Base-by-base conservation (phyloP, 108 stramenopile species). In the Skeletonema costatum region DNA sequence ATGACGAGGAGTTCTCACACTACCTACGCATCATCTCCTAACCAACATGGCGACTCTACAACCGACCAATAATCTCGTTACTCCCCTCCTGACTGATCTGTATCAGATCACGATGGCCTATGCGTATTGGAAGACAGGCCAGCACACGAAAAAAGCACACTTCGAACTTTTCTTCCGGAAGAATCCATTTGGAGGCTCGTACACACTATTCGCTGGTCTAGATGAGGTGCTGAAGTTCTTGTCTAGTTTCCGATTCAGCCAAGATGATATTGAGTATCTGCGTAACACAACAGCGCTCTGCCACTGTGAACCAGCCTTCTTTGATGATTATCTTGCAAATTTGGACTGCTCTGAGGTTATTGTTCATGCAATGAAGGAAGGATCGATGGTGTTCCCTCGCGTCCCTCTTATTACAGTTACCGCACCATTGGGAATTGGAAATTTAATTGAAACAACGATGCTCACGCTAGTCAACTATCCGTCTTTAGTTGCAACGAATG, bases 101-200 rank as follows among this genome's bases (percentile, higher is more conserved):
- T 99, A 99, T 78, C 99, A 99, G 80, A 75, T 99, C 12, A 97
- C 98, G 11, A 99, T 99, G 99, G 85, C 92, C 13, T 99, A 98
- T 75, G 97, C 97, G 12, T 98, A 99, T 78, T 99, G 98, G 98
- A 96, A 87, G 60, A 91, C 87, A 14, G 84, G 86, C 36, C 88
- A 96, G 19, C 93, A 95, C 73, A 32, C 93, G 5, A 93, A 97
- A 31, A 64, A 36, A 1, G 86, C 93, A 1, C 87, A 92, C 72
- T 97, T 97, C 74, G 97, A 97, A 62, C 71, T 99, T 0, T 99
- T 98, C 88, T 99, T 98, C 83, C 94, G 99, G 29, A 99, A 98
- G 81, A 96, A 93, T 77, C 98, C 98, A 0, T 99, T 99, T 72
- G 72, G 89, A 32, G 99, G 99, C 3, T 88, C 96, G 62, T 91